Base-by-base conservation (phyloP, 1,139 yeast species). In the Hyphopichia pseudoburtonii region DNA sequence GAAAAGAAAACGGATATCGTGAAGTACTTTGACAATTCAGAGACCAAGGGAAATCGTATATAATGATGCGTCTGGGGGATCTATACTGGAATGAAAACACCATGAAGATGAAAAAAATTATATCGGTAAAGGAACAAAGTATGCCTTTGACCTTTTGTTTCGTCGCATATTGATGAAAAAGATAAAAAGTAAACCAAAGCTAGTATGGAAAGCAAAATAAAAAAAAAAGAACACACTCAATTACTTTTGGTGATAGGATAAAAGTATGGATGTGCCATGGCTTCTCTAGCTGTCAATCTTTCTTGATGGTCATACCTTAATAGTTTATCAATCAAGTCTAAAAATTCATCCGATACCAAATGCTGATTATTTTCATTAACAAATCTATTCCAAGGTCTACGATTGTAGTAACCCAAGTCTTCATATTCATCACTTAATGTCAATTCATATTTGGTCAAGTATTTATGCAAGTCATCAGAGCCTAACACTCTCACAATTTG, bases 401-500 rank as follows among this genome's bases (percentile, higher is more conserved):
- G 80, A 40, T 86, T 82, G 60, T 83, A 88, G 47, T 80, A 78
- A 16, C 89, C 92, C 57, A 88, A 66, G 49, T 84, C 88, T 56
- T 86, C 94, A 59, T 88, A 88, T 54, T 90, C 96, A 35, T 80
- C 78, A 42, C 89, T 84, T 44, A 94, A 72, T 15, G 75, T 75
- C 47, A 94, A 75, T 38, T 82, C 82, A 60, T 94, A 94, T 60
- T 84, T 90, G 36, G 73, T 68, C 49, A 87, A 67, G 59, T 90
- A 92, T 37, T 66, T 71, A 57, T 80, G 79, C 44, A 94, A 75
- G 49, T 82, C 94, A 42, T 85, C 90, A 9, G 96, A 86, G 14
- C 99, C 99, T 50, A 94, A 72, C 0, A 94, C 96, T 49, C 92
- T 76, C 3, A 92, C 96, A 47, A 94, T 92, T 62, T 92, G 95